Conservation (phyloP, 352 stramenopile species). For the Peronospora belbahrii region DNA sequence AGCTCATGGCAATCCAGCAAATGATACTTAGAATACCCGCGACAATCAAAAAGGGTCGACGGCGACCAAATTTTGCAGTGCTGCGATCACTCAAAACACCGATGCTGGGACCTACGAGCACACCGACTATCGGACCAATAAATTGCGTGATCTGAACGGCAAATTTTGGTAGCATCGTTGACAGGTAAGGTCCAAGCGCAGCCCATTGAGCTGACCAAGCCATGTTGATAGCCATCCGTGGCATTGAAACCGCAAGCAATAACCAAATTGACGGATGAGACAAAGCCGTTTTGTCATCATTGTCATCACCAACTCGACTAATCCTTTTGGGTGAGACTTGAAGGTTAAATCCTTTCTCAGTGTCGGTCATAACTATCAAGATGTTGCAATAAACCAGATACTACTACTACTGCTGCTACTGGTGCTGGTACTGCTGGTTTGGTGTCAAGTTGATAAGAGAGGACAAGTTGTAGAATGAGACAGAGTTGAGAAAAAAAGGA, state of each 20-base stretch:
- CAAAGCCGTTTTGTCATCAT: not conserved
- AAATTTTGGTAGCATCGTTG: conserved; percentile 34
- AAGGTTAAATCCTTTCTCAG: conserved; percentile 13
- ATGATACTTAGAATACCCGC: conserved; percentile 28
- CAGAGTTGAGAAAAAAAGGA: not conserved
- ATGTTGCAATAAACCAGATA: too few species aligned
- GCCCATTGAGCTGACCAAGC: conserved; percentile 52
- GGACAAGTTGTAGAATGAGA: not conserved
- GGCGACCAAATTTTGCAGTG: conserved; percentile 27
- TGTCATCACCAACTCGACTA: conserved; percentile 1
- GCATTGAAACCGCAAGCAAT: conserved; percentile 38
- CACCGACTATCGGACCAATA: conserved; percentile 38
- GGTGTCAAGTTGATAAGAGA: not conserved
- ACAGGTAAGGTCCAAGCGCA: conserved; percentile 40
- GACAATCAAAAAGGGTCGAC: conserved; percentile 33
- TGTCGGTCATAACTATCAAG: not conserved
- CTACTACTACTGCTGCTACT: too few species aligned
- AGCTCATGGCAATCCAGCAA: conserved; percentile 51
- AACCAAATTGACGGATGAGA: conserved; percentile 29
- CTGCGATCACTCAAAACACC: conserved; percentile 44
- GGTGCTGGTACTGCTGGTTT: too few species aligned
- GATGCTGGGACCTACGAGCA: conserved; percentile 40
- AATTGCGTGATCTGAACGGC: conserved; percentile 45
- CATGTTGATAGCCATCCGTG: conserved; percentile 48
- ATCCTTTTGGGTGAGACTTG: conserved; percentile 15